phyloP scores from a whole-genome alignment of 2,329 filamentous ascomycete species.

The Didymella exigua region DNA sequence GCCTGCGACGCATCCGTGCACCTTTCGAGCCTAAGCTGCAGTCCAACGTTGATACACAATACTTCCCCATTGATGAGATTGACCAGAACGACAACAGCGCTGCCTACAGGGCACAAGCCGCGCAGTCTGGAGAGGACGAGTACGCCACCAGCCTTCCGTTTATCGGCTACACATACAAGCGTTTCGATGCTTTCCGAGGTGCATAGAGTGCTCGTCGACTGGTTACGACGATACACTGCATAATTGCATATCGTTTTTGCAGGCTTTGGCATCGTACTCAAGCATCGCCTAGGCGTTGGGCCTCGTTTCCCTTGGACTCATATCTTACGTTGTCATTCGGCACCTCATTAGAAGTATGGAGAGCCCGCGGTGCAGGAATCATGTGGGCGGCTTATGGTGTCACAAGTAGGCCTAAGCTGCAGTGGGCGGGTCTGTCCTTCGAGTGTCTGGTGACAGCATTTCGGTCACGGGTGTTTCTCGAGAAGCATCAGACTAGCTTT shows the following conservation, averaged over 20 bases:
- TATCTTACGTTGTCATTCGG: constrained; percentile 4
- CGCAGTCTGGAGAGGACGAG: constrained; percentile 72
- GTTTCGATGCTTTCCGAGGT: constrained; percentile 73
- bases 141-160: constrained; percentile 94
- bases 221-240: constrained; percentile 13
- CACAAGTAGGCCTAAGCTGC: background rate
- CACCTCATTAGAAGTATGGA: constrained; percentile 4
- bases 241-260: constrained; percentile 15
- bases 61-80: constrained; percentile 99
- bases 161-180: constrained; percentile 97
- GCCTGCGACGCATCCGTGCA: constrained; percentile 87
- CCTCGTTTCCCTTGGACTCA: constrained; percentile 6
- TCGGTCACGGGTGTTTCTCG: background rate
- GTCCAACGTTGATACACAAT: constrained; percentile 93
- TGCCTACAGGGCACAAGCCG: constrained; percentile 81
- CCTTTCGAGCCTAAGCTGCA: constrained; percentile 94
- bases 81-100: constrained; percentile 94
- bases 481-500: constrained; percentile 6
- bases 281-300: constrained; percentile 27
- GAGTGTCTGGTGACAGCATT: background rate
- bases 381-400: constrained; percentile 4
- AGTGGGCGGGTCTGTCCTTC: background rate
- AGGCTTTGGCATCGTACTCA: constrained; percentile 17
- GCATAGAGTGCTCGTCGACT: constrained; percentile 32
- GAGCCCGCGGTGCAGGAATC: background rate